These are phyloP conservation scores for Stephania yunnanensis DNA, from an alignment of 164 flowering plant genomes.

Conservation along the genomic window DNA sequence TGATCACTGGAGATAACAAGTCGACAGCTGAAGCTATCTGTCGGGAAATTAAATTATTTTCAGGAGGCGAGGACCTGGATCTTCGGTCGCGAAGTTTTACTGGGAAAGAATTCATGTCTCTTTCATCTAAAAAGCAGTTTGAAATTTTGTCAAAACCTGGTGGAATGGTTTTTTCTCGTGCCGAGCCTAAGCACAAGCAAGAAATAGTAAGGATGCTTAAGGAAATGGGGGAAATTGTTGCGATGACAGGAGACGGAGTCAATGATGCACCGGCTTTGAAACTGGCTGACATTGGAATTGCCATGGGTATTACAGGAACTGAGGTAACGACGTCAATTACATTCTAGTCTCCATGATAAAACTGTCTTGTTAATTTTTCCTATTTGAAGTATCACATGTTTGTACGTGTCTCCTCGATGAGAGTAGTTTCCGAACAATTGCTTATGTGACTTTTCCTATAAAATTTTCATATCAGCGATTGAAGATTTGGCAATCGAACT, in stretches of 20 bases:
- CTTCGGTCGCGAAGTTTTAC: conserved; percentile 59
- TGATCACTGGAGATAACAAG: conserved; percentile 93
- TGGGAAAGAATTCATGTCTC: conserved; percentile 74
- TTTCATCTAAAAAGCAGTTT: conserved; percentile 43
- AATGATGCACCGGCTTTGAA: conserved; percentile 97
- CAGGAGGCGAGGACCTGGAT: conserved; percentile 50
- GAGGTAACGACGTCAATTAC: conserved; percentile 43
- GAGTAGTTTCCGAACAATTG: no score
- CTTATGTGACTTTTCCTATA: background rate
- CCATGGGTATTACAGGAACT: conserved; percentile 94
- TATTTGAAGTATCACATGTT: background rate
- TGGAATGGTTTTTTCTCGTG: conserved; percentile 74
- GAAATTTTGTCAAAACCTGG: conserved; percentile 61
- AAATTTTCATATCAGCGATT: background rate
- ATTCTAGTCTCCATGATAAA: background rate
- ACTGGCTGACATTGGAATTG: conserved; percentile 86
- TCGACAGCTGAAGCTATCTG: conserved; percentile 89
- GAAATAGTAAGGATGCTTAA: conserved; percentile 88
- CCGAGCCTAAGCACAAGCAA: conserved; percentile 94
- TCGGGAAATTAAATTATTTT: conserved; percentile 60
- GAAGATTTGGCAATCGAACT: background rate
- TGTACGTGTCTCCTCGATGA: background rate
- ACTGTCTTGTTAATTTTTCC: background rate
- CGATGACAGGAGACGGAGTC: conserved; percentile 99
- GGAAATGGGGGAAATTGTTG: conserved; percentile 84